These are phyloP conservation scores for Phytopythium kandeliae DNA, from an alignment of 352 stramenopile genomes.

Conservation along the genomic window DNA sequence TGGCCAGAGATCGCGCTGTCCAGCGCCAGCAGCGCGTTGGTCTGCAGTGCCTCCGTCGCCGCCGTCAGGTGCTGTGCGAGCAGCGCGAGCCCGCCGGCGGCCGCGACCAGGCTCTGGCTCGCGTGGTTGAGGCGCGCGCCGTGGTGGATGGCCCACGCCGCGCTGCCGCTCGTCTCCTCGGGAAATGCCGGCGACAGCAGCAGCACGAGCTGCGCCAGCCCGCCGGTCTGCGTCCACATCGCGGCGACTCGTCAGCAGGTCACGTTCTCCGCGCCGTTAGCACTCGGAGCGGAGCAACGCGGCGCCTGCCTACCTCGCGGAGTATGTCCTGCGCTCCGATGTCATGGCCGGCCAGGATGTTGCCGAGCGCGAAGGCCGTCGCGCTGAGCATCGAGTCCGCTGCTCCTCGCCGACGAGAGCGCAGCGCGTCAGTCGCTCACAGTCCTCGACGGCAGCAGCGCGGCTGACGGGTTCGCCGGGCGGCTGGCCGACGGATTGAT, in stretches of 20 bases:
- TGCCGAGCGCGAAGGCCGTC: slow-evolving; percentile 60
- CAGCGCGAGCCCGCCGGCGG: slow-evolving; percentile 53
- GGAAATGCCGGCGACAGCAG: slow-evolving; percentile 53
- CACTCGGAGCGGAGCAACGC: neutral
- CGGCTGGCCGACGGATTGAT: too few species aligned
- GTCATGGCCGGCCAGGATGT: slow-evolving; percentile 54
- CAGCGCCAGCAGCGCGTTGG: slow-evolving; percentile 61
- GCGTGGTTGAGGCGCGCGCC: slow-evolving; percentile 51
- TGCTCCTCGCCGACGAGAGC: neutral
- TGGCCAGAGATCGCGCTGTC: slow-evolving; percentile 48
- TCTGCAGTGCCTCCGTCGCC: slow-evolving; percentile 49
- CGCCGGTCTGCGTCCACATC: slow-evolving; percentile 23
- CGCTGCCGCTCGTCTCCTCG: slow-evolving; percentile 66
- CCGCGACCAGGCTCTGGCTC: slow-evolving; percentile 53
- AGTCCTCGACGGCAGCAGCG: neutral
- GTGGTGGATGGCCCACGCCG: slow-evolving; percentile 74
- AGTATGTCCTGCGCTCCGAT: slow-evolving; percentile 50
- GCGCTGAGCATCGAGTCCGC: slow-evolving; percentile 48
- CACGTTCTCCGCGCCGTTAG: neutral
- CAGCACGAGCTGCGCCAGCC: slow-evolving; percentile 48
- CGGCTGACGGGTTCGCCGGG: too few species aligned
- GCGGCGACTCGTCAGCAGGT: neutral
- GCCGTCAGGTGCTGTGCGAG: slow-evolving; percentile 43
- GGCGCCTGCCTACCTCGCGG: slow-evolving; percentile 22
- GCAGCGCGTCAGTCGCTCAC: slow-evolving; percentile 6